phyloP scores from a whole-genome alignment of 176 grass and related monocot species.

The Triticum urartu region DNA sequence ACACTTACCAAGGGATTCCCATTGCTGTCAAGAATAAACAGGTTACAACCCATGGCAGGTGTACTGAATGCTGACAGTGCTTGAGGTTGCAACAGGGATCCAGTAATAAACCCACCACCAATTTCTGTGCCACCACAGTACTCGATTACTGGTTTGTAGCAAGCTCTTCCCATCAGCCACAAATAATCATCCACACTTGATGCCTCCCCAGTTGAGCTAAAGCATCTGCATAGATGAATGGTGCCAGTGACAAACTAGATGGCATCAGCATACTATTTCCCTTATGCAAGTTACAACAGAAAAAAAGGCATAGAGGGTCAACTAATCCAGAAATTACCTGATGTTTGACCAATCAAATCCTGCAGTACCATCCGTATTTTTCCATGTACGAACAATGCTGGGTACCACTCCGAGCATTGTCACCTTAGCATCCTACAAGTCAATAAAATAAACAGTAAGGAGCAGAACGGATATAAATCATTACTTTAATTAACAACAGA shows the following conservation, averaged over 20 bases:
- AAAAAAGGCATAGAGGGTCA: background rate
- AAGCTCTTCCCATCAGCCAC: constrained; percentile 96
- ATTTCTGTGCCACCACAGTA: constrained; percentile 97
- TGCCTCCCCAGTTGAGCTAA: constrained; percentile 93
- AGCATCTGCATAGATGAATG: constrained; percentile 64
- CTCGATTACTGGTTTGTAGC: constrained; percentile 94
- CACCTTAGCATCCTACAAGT: constrained; percentile 83
- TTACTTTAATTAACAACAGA: background rate
- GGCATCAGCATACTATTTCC: constrained; percentile 10
- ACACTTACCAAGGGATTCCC: constrained; percentile 76
- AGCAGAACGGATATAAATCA: background rate
- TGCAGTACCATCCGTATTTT: constrained; percentile 72
- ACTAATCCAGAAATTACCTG: constrained; percentile 47
- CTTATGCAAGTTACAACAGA: background rate
- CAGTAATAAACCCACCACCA: constrained; percentile 84
- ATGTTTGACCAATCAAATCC: constrained; percentile 87
- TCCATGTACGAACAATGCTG: constrained; percentile 92
- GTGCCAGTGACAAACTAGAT: constrained; percentile 16
- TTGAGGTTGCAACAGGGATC: constrained; percentile 82
- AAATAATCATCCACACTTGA: constrained; percentile 98
- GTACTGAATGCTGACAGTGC: constrained; percentile 94
- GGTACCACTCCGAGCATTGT: constrained; percentile 98
- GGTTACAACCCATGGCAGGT: constrained; percentile 75
- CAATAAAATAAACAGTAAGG: background rate
- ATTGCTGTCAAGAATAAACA: constrained; percentile 74